phyloP scores from a whole-genome alignment of 345 rosid species.

The Aquilaria sinensis region DNA sequence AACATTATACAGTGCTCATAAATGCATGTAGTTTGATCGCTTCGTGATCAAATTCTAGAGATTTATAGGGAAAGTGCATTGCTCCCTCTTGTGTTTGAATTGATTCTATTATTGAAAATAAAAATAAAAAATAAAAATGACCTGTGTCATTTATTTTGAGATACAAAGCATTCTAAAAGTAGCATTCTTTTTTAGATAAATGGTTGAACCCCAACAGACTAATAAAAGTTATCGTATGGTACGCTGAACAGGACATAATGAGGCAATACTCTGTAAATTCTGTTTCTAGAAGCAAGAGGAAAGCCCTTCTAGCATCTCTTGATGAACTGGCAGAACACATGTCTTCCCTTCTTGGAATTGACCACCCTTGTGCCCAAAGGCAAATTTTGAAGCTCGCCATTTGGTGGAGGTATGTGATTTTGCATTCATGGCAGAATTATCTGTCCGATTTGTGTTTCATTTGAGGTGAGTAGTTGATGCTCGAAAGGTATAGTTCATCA shows the following conservation, averaged over 20 bases:
- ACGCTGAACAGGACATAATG: constrained; percentile 57
- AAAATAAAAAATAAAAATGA: too few species aligned
- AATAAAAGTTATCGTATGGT: constrained; percentile 7
- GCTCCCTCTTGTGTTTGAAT: too few species aligned
- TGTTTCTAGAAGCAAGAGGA: constrained; percentile 79
- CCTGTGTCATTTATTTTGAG: too few species aligned
- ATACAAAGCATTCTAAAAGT: too few species aligned
- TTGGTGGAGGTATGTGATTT: constrained; percentile 57
- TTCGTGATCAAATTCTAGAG: too few species aligned
- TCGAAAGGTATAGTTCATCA: too few species aligned
- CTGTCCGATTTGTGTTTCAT: constrained; percentile 2
- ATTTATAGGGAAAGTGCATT: too few species aligned
- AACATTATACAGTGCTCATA: too few species aligned
- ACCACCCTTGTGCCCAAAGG: constrained; percentile 90
- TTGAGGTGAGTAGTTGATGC: neutral
- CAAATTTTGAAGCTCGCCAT: constrained; percentile 70
- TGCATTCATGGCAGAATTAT: constrained; percentile 2
- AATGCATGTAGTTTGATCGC: too few species aligned
- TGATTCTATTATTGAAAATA: too few species aligned
- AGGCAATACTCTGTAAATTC: constrained; percentile 73
- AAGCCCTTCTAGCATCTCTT: constrained; percentile 58
- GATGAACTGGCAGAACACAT: constrained; percentile 81
- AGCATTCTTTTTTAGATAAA: neutral
- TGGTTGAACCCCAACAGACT: constrained; percentile 3
- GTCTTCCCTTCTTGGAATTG: constrained; percentile 98